Evolutionary conservation across 2,329 filamentous ascomycete genomes (phyloP).

Genomic region (Clonostachys rhizophaga): DNA sequence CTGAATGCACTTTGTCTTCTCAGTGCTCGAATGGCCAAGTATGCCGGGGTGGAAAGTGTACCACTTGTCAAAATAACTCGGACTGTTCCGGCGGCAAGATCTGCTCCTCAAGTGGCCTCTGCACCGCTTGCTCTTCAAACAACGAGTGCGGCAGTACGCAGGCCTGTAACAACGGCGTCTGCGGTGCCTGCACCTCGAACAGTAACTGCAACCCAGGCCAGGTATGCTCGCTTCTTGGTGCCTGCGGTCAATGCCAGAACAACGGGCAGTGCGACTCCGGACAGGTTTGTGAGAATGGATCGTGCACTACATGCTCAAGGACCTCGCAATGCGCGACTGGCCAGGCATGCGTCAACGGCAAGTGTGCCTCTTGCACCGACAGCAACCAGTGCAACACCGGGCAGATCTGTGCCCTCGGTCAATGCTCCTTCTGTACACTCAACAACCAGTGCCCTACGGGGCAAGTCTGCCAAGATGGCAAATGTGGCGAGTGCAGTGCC

Average conservation of each 20-base stretch:
- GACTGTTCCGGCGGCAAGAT: too few relatives aligned
- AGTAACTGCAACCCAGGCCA: not conserved
- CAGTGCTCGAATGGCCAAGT: slow-evolving; percentile 1
- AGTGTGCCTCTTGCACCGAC: not conserved
- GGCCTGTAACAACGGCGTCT: not conserved
- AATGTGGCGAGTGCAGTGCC: slow-evolving; percentile 1
- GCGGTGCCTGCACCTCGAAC: not conserved
- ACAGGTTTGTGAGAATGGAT: not conserved
- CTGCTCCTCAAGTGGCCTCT: not conserved
- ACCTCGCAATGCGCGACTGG: slow-evolving; percentile 3
- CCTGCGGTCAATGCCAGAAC: not conserved
- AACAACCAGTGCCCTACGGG: slow-evolving; percentile 5
- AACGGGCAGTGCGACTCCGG: not conserved
- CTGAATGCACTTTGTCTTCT: not conserved
- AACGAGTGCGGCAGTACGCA: not conserved
- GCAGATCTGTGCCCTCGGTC: not conserved
- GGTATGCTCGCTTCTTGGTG: not conserved
- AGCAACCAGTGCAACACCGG: slow-evolving; percentile 1
- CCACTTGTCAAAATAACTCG: too few relatives aligned
- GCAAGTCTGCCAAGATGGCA: slow-evolving; percentile 4
- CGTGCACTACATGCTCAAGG: slow-evolving; percentile 1
- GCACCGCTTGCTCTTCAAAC: not conserved
- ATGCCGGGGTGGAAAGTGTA: not conserved
- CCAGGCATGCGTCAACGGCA: slow-evolving; percentile 2
- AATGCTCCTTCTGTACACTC: not conserved